These are phyloP conservation scores for Gloeophyllum trabeum DNA, from an alignment of 768 basidiomycete genomes.

Conservation along the genomic window DNA sequence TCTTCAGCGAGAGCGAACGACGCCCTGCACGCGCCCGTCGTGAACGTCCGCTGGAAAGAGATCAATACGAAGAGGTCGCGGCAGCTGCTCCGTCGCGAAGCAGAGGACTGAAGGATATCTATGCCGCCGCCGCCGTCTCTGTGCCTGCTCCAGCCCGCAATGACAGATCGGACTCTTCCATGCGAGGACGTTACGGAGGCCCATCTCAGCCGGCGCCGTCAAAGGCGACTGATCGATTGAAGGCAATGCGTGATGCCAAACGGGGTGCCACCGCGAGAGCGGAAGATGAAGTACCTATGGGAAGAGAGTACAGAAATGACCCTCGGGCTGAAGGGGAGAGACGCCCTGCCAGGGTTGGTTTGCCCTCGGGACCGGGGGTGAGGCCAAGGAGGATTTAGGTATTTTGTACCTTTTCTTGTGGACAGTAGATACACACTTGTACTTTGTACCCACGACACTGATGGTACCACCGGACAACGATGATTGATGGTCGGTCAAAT, in stretches of 20 bases:
- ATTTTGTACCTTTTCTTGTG: too few species aligned
- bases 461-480: too few species aligned
- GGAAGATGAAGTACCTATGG: neutral
- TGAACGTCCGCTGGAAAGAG: constrained; percentile 1
- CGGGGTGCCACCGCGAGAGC: constrained; percentile 22
- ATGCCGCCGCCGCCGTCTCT: constrained; percentile 23
- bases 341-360: constrained; percentile 13
- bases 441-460: too few species aligned
- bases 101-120: constrained; percentile 25
- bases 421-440: too few species aligned
- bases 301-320: neutral
- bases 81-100: constrained; percentile 9
- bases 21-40: constrained; percentile 14
- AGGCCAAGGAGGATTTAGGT: constrained; percentile 8
- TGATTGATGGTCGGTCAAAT: too few species aligned
- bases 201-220: constrained; percentile 17
- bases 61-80: constrained; percentile 8
- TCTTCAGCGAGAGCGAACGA: constrained; percentile 49
- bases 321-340: neutral
- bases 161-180: too few species aligned
- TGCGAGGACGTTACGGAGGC: too few species aligned
- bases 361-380: constrained; percentile 22
- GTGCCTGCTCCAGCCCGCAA: too few species aligned
- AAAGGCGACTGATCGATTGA: constrained; percentile 34
- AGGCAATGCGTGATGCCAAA: constrained; percentile 39